Evolutionary conservation across 106 monocot species (phyloP).

Genomic region (Xerophyta viscosa): DNA sequence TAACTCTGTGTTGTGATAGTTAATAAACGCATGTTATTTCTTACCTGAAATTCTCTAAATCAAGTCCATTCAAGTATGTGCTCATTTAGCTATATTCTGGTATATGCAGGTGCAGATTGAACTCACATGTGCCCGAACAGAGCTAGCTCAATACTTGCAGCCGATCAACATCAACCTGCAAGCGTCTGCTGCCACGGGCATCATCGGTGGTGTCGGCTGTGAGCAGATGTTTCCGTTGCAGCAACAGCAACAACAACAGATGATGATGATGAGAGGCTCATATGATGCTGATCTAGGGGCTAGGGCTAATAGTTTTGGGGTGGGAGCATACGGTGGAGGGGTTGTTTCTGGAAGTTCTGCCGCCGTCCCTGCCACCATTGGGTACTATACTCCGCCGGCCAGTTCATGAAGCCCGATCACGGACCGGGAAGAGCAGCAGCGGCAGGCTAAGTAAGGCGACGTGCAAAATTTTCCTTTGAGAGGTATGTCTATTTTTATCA

Average conservation of each 20-base stretch:
- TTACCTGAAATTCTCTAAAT: no score
- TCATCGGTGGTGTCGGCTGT: conserved; percentile 3
- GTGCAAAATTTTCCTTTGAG: no score
- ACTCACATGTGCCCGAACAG: conserved; percentile 42
- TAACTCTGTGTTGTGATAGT: no score
- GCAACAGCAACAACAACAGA: neutral
- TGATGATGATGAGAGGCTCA: conserved; percentile 21
- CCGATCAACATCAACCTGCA: conserved; percentile 1
- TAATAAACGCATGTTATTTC: no score
- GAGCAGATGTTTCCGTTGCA: conserved; percentile 10
- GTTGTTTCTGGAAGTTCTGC: no score
- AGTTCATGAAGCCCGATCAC: conserved; percentile 30
- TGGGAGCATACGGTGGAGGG: no score
- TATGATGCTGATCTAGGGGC: conserved; percentile 26
- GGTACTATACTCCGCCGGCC: conserved; percentile 8
- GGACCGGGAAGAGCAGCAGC: no score
- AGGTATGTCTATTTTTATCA: no score
- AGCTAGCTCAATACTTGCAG: conserved; percentile 69
- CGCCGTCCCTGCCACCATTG: no score
- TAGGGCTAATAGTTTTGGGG: conserved; percentile 25
- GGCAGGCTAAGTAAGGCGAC: no score
- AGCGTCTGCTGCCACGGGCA: neutral
- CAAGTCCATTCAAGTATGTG: no score
- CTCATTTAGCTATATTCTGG: no score
- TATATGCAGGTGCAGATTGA: conserved; percentile 62